A percentile compares a stretch with the other conserved stretches of the same genome.
Evolutionary conservation across 2,329 filamentous ascomycete species (phyloP).

Genomic region (Cordyceps tenuipes): DNA sequence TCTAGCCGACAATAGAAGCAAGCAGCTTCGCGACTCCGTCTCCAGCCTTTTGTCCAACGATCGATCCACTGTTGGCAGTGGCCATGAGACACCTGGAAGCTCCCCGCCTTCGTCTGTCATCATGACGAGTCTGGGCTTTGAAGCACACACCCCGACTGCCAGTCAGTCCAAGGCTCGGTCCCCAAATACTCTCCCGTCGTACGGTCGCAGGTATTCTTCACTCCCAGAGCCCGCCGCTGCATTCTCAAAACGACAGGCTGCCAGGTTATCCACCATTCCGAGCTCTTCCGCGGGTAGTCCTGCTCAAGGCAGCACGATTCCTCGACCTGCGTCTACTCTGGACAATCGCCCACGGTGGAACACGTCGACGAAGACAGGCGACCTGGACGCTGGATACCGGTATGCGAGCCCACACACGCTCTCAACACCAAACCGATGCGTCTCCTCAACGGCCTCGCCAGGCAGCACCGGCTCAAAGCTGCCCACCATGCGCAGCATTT

Average conservation of each 20-base stretch:
- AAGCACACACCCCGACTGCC: constrained; percentile 36
- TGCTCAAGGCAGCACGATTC: constrained; percentile 27
- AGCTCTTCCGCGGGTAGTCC: constrained; percentile 44
- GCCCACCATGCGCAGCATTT: constrained; percentile 40
- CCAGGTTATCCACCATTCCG: constrained; percentile 38
- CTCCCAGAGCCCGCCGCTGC: constrained; percentile 37
- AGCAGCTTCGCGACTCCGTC: constrained; percentile 82
- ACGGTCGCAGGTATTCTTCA: constrained; percentile 38
- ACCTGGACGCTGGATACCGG: constrained; percentile 49
- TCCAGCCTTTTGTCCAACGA: constrained; percentile 87
- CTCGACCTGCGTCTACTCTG: constrained; percentile 38
- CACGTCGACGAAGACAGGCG: constrained; percentile 52
- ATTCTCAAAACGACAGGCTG: constrained; percentile 30
- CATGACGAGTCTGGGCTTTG: constrained; percentile 47
- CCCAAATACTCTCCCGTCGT: constrained; percentile 37
- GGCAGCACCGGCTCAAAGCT: constrained; percentile 35
- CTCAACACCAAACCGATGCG: constrained; percentile 33
- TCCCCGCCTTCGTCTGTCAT: constrained; percentile 54
- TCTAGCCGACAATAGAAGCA: constrained; percentile 51
- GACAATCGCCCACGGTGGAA: constrained; percentile 66
- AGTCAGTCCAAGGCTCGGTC: constrained; percentile 43
- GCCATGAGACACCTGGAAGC: constrained; percentile 62
- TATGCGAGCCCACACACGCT: constrained; percentile 51
- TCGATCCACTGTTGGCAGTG: constrained; percentile 60
- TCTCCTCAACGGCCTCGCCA: constrained; percentile 35